Evolutionary conservation across 2,329 filamentous ascomycete genomes (phyloP).

Genomic region (Aspergillus proliferans): DNA sequence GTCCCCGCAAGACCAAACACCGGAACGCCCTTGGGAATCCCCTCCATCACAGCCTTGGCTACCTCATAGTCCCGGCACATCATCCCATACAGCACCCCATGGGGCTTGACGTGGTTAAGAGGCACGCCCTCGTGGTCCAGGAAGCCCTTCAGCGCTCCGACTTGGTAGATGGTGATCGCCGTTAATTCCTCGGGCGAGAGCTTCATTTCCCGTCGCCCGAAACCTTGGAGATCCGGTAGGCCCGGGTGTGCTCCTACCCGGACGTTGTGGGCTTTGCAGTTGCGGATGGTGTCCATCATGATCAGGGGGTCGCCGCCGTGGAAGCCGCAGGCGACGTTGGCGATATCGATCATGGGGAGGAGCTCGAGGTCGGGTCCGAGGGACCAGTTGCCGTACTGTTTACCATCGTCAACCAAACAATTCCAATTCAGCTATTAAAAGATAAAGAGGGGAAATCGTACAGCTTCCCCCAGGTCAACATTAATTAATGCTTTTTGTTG

Average conservation of each 20-base stretch:
- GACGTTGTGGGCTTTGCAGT: conserved; percentile 54
- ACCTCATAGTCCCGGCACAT: conserved; percentile 48
- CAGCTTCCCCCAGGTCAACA: conserved; percentile 42
- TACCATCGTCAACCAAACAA: neutral
- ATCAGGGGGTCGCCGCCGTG: conserved; percentile 58
- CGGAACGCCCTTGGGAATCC: conserved; percentile 44
- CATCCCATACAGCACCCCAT: conserved; percentile 56
- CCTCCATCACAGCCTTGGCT: conserved; percentile 49
- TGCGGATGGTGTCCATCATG: conserved; percentile 55
- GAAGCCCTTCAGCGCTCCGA: conserved; percentile 57
- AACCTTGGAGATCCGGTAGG: conserved; percentile 59
- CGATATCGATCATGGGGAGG: conserved; percentile 56
- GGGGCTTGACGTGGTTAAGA: conserved; percentile 58
- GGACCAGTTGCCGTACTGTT: conserved; percentile 40
- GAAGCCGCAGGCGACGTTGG: conserved; percentile 58
- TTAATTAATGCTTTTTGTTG: conserved; percentile 48
- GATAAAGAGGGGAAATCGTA: conserved; percentile 8
- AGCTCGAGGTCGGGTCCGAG: conserved; percentile 55
- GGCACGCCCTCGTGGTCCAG: conserved; percentile 51
- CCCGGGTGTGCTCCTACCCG: conserved; percentile 58
- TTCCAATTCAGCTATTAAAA: neutral
- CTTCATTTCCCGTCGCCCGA: conserved; percentile 58
- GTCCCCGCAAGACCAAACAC: conserved; percentile 53
- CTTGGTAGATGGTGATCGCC: conserved; percentile 56
- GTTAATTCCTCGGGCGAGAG: conserved; percentile 53